These are phyloP conservation scores for Suillus bovinus DNA, from an alignment of 768 basidiomycete genomes.

Conservation along the genomic window DNA sequence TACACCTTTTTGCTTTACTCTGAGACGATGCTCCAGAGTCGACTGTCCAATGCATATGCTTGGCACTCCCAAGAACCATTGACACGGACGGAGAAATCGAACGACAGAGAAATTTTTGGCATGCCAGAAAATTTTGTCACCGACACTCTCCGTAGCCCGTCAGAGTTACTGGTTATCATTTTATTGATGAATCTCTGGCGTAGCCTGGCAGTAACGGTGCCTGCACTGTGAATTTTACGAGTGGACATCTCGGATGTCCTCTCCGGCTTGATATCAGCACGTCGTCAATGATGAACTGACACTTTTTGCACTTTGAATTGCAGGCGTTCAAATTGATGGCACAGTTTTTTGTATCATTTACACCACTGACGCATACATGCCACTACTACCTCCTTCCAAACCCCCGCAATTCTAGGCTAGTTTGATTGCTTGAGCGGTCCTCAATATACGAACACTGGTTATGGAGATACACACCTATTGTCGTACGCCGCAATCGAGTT, in stretches of 20 bases:
- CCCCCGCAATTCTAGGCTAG: neutral
- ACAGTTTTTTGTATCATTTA: slow-evolving; percentile 24
- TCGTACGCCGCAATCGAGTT: neutral
- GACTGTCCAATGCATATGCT: no score
- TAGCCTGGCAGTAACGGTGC: slow-evolving; percentile 28
- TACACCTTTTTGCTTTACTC: no score
- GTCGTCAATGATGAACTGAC: slow-evolving; percentile 16
- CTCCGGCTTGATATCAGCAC: slow-evolving; percentile 25
- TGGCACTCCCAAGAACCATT: neutral
- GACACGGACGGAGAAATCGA: neutral
- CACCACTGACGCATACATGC: slow-evolving; percentile 29
- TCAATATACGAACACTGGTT: neutral
- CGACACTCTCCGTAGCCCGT: neutral
- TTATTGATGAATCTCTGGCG: no score
- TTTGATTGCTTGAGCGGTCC: neutral
- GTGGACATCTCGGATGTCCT: slow-evolving; percentile 21
- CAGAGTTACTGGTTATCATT: neutral
- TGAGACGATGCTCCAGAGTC: no score
- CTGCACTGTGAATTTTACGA: slow-evolving; percentile 30
- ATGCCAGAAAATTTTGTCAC: no score
- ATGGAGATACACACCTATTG: neutral
- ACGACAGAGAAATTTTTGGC: no score
- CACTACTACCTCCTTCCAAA: neutral
- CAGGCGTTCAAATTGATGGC: slow-evolving; percentile 28
- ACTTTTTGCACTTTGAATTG: slow-evolving; percentile 27